Conservation (phyloP, 192 early-diverging fungal species). For the Coemansia guatemalensis region DNA sequence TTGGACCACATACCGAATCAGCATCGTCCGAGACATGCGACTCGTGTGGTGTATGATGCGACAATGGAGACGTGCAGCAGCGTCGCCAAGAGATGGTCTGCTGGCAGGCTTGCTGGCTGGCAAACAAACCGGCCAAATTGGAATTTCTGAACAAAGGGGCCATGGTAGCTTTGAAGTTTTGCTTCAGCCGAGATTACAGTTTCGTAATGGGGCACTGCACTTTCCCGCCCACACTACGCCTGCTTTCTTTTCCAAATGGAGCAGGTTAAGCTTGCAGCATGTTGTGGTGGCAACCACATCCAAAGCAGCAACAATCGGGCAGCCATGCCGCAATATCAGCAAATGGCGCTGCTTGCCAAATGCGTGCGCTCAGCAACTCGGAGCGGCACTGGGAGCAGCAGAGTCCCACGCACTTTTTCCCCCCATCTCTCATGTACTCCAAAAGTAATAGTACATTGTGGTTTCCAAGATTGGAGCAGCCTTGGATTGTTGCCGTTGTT, state of each 20-base stretch:
- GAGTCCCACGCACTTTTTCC: not conserved
- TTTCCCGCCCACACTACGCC: not conserved
- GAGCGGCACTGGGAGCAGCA: not conserved
- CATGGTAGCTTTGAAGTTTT: not conserved
- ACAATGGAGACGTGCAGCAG: not conserved
- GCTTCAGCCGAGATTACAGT: not conserved
- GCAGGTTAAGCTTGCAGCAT: constrained; percentile 4
- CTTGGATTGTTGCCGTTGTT: not conserved
- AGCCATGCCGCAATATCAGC: not conserved
- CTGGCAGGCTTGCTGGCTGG: not conserved
- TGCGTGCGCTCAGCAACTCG: not conserved
- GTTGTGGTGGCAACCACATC: not conserved
- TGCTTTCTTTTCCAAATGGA: not conserved
- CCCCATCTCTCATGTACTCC: not conserved
- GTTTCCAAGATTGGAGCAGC: not conserved
- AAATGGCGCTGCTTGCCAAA: not conserved
- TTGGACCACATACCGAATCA: not conserved
- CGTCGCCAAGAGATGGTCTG: not conserved
- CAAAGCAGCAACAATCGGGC: not conserved
- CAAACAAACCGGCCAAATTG: not conserved
- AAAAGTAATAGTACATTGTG: not conserved
- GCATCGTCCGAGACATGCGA: not conserved
- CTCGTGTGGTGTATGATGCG: not conserved
- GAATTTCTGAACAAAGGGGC: not conserved
- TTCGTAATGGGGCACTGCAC: not conserved